Evolutionary conservation across 1,284 basidiomycete species (phyloP), one percentile per base, ranked within the genome.

Genomic region (Ceratobasidium papillatum): DNA sequence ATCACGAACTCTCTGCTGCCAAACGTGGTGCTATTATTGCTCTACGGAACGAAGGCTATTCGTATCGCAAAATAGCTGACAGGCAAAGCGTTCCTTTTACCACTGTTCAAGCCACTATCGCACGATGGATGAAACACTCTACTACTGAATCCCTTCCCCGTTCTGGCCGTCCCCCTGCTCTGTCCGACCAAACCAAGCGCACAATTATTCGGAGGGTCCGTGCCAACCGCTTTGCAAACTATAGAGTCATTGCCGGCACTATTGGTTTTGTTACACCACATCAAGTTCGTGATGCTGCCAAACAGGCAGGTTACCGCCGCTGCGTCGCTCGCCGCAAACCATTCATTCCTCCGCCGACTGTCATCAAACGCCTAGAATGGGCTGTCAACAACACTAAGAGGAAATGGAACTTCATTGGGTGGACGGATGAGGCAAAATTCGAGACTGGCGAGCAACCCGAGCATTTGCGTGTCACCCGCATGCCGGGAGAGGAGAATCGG

Each of bases 361-460:
- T 43, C 2, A 7, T 2, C 3, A n/a, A 61, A 25, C 36, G 17
- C 4, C 34, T 61, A 8, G 19, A 2, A 8, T 64, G 45, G 45
- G 25, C 30, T 8, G 4, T 7, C 7, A 49, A 64, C 43, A 64
- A 64, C 12, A 17, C 22, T 11, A 49, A 49, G 30, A 45, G 8
- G 2, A 32, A 45, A 41, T 64, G 43, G 43, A 17, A 19, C 22
- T 8, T 9, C 25, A 43, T 64, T 41, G 36, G 34, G 14, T 61
- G 62, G 62, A 49, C 62, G 27, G 62, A 64, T 32, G 43, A 64
- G 62, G 38, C 30, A n/a, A 27, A 30, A 34, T 17, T 64, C 2
- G 62, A 64, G 43, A 64, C 45, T 12, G 43, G 62, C 7, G 12
- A 64, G 27, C 45, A 43, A 17, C 41, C 43, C 8, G 27, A 27